phyloP scores from a whole-genome alignment of 2,329 filamentous ascomycete species.

The Hypomyces perniciosus region DNA sequence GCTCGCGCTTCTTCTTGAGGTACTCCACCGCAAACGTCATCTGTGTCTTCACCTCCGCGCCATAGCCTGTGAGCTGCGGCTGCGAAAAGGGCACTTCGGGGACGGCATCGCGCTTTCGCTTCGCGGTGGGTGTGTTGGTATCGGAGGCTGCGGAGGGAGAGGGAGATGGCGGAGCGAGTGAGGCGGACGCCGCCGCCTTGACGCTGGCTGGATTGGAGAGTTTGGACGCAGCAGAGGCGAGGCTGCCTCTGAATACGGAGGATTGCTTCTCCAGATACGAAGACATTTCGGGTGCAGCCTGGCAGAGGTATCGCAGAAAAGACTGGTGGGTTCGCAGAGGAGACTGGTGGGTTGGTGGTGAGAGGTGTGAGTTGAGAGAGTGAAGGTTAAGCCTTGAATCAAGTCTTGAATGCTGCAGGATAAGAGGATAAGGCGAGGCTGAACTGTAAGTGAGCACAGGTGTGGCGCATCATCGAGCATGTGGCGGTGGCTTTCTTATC shows the following conservation, averaged over 20 bases:
- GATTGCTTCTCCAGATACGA: constrained; percentile 60
- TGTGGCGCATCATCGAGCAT: background rate
- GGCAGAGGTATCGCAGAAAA: background rate
- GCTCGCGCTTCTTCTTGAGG: constrained; percentile 63
- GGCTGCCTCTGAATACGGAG: constrained; percentile 54
- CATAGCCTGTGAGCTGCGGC: constrained; percentile 68
- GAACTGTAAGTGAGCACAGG: background rate
- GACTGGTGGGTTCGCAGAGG: background rate
- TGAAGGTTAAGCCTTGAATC: background rate
- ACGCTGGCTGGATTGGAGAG: constrained; percentile 48
- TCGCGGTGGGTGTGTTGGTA: constrained; percentile 57
- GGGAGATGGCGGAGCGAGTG: constrained; percentile 54
- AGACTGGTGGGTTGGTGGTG: background rate
- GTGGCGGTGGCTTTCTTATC: background rate
- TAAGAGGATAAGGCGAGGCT: constrained; percentile 2
- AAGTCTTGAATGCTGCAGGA: too few relatives aligned
- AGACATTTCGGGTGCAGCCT: constrained; percentile 43
- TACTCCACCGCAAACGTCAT: constrained; percentile 82
- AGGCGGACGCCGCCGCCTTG: constrained; percentile 25
- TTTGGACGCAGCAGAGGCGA: constrained; percentile 59
- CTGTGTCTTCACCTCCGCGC: constrained; percentile 77
- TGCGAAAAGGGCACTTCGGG: constrained; percentile 63
- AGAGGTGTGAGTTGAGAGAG: background rate
- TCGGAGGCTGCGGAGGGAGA: constrained; percentile 54
- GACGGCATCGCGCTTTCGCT: constrained; percentile 51